Conservation (phyloP, 495 filamentous ascomycete species). For the Penicillium paxilli region DNA sequence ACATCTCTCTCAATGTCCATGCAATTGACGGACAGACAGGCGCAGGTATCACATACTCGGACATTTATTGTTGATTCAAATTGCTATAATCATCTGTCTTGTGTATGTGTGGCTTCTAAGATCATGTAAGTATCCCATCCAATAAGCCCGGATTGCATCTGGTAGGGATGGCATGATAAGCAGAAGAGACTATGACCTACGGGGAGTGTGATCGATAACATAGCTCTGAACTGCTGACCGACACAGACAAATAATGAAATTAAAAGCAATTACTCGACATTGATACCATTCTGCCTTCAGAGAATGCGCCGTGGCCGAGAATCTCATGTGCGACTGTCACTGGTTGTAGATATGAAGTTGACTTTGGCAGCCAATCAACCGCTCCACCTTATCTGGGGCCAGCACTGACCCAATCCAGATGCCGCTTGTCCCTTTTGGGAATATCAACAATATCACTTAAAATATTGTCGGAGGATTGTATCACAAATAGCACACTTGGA, state of each 20-base stretch:
- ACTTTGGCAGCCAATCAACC: constrained; percentile 23
- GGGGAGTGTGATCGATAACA: constrained; percentile 11
- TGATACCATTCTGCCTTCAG: not conserved
- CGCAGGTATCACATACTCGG: too few relatives aligned
- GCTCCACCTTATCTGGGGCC: constrained; percentile 18
- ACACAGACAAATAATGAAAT: constrained; percentile 31
- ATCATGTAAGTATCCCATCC: too few relatives aligned
- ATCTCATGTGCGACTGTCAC: constrained; percentile 4
- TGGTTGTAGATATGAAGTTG: constrained; percentile 34
- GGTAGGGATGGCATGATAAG: constrained; percentile 11
- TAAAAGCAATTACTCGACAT: not conserved
- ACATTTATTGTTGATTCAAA: too few relatives aligned
- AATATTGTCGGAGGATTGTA: too few relatives aligned
- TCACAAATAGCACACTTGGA: too few relatives aligned
- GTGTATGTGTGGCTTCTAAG: too few relatives aligned
- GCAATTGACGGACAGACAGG: too few relatives aligned
- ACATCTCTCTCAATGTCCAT: too few relatives aligned
- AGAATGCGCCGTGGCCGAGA: not conserved
- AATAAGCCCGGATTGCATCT: too few relatives aligned
- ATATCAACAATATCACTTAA: not conserved
- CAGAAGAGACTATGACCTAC: not conserved
- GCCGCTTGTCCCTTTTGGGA: not conserved
- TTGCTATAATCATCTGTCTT: not conserved
- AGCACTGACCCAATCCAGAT: not conserved
- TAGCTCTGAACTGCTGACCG: constrained; percentile 19